Base-by-base conservation (phyloP, 345 rosid genomes). In the Adansonia digitata region DNA sequence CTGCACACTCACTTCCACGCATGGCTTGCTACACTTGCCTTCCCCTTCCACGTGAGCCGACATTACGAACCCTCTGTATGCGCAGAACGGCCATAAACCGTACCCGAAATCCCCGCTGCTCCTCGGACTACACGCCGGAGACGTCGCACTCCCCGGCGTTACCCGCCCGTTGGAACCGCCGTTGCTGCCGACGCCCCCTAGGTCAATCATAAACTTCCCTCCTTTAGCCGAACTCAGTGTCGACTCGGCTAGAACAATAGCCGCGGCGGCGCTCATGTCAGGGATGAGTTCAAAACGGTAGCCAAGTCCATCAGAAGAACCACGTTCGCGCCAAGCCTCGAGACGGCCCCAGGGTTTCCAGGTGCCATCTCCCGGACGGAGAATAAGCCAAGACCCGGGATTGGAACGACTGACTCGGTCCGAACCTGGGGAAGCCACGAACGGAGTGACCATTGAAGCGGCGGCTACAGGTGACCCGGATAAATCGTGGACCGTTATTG, bases 281-380 rank as follows among this genome's bases (percentile, higher is more conserved):
- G 93, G 94, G 9, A 88, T 89, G 3, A 92, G 86, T 77, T 89
- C 93, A 18, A 94, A 92, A 35, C 96, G 88, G 74, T 87, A 90
- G 0, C 97, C 98, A 0, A 94, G 89, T 0, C 93, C 90, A 12
- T 90, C 90, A 0, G 89, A 83, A 4, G 88, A 75, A 3, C 92
- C 94, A 0, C 92, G 96, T 84, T 92, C 98, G 31, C 98, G 90
- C 97, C 97, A 94, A 2, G 98, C 97, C 82, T 94, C 94, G 5
- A 94, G 93, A 2, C 96, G 82, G 0, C 94, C 98, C 98, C 97
- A 94, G 0, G 98, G 97, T 70, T 89, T 90, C 98, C 97, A 94
- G 12, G 94, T 92, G 51, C 89, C 85, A 53, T 86, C 91, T 0
- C 96, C 90, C 0, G 93, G 96, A 14, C 97, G 93, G 65, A 94